These are phyloP conservation scores for Annona cherimola DNA, from an alignment of 164 flowering plant species.

Conservation along the genomic window DNA sequence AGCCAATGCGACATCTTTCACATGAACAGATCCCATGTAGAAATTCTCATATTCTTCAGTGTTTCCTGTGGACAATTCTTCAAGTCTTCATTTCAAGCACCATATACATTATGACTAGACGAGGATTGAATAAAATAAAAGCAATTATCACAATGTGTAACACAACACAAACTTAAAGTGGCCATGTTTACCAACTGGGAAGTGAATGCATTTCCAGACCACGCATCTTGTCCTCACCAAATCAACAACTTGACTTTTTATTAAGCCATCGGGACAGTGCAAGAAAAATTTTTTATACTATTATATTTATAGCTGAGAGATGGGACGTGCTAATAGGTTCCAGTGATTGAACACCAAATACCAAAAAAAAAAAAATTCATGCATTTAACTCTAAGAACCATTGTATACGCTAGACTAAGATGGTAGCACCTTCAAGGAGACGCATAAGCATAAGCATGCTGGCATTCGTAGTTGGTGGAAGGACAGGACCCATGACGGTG, in stretches of 20 bases:
- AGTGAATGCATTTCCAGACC: too few species aligned
- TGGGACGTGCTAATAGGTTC: conserved; percentile 79
- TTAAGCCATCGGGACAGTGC: too few species aligned
- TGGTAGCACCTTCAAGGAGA: conserved; percentile 64
- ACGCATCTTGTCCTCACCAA: too few species aligned
- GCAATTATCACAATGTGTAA: too few species aligned
- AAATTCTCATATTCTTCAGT: conserved; percentile 52
- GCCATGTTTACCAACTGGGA: conserved; percentile 88
- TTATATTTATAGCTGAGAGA: conserved; percentile 55
- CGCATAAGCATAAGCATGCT: conserved; percentile 79
- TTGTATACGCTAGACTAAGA: background rate
- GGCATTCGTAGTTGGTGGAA: conserved; percentile 64
- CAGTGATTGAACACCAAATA: conserved; percentile 86
- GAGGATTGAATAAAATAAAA: too few species aligned
- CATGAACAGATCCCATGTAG: conserved; percentile 83
- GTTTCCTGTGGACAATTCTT: too few species aligned
- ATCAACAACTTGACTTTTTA: too few species aligned
- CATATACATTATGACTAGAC: too few species aligned
- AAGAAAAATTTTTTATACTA: too few species aligned
- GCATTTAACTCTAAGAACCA: too few species aligned
- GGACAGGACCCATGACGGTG: conserved; percentile 80
- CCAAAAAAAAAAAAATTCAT: too few species aligned
- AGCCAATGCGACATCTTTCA: conserved; percentile 85
- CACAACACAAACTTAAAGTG: conserved; percentile 57
- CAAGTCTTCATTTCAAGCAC: too few species aligned